These are phyloP conservation scores for Marchantia paleacea DNA, from an alignment of 225 moss, liverwort and hornwort species.

Conservation along the genomic window DNA sequence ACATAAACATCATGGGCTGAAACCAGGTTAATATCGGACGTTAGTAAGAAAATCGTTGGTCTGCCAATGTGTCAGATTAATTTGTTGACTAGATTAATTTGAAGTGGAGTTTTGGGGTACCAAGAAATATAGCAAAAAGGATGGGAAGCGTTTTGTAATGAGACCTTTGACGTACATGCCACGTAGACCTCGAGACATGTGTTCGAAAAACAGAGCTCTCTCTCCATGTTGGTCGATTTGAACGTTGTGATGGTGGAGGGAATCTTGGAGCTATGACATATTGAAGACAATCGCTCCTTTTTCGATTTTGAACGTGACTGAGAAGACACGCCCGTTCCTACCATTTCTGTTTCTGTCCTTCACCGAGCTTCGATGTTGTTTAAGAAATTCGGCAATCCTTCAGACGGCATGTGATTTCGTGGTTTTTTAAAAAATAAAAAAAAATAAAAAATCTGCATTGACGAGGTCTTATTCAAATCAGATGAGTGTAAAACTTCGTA, in stretches of 20 bases:
- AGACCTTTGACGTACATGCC: conserved; percentile 1
- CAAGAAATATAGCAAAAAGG: not conserved
- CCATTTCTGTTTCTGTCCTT: not conserved
- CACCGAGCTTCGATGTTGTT: not conserved
- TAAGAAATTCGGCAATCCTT: not conserved
- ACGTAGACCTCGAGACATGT: not conserved
- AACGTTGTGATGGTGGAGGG: not conserved
- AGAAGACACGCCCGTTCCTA: too few species aligned
- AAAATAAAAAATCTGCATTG: too few species aligned
- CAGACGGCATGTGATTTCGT: not conserved
- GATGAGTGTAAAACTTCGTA: too few species aligned
- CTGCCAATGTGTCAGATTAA: too few species aligned
- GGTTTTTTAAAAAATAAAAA: not conserved
- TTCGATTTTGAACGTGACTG: too few species aligned
- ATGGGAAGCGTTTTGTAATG: not conserved
- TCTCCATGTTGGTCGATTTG: not conserved
- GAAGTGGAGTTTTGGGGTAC: too few species aligned
- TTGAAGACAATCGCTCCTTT: not conserved
- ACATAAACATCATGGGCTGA: too few species aligned
- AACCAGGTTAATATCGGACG: too few species aligned
- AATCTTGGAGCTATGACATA: not conserved
- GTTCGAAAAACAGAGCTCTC: not conserved
- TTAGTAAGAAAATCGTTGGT: too few species aligned
- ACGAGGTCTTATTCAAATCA: too few species aligned
- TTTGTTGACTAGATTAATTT: too few species aligned